Conservation (phyloP, 768 basidiomycete genomes). For the Megacollybia marginata region DNA sequence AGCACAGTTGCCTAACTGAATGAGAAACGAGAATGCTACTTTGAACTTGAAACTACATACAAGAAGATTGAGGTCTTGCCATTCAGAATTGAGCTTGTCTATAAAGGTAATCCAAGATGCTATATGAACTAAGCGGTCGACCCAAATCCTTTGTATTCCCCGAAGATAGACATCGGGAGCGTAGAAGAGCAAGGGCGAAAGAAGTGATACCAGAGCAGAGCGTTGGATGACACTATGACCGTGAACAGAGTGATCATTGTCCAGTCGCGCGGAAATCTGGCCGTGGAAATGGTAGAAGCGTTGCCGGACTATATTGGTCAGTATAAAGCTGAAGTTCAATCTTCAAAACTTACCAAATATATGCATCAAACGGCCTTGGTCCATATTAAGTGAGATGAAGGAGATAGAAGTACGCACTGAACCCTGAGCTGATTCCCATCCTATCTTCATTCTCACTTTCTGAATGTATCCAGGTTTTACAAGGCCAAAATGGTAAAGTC, state of each 20-base stretch:
- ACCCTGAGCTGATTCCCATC: conserved; percentile 6
- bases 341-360: conserved; percentile 20
- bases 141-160: conserved; percentile 38
- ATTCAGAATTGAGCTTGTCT: conserved; percentile 35
- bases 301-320: conserved; percentile 20
- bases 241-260: conserved; percentile 36
- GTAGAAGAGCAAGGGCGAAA: conserved; percentile 41
- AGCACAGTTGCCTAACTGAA: conserved; percentile 43
- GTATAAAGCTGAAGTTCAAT: conserved; percentile 8
- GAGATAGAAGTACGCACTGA: conserved; percentile 4
- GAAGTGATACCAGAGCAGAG: conserved; percentile 28
- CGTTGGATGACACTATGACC: conserved; percentile 14
- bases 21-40: background rate
- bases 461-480: conserved; percentile 8
- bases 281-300: conserved; percentile 41
- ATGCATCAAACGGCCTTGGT: conserved; percentile 36
- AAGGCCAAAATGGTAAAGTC: background rate
- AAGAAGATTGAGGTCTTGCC: conserved; percentile 45
- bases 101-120: conserved; percentile 39
- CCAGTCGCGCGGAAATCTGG: conserved; percentile 36
- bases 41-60: conserved; percentile 29
- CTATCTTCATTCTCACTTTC: conserved; percentile 17
- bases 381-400: background rate
- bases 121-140: conserved; percentile 35
- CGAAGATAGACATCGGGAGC: conserved; percentile 40